These are phyloP conservation scores for Sophora flavescens DNA, from an alignment of 306 rosid species.

Conservation along the genomic window DNA sequence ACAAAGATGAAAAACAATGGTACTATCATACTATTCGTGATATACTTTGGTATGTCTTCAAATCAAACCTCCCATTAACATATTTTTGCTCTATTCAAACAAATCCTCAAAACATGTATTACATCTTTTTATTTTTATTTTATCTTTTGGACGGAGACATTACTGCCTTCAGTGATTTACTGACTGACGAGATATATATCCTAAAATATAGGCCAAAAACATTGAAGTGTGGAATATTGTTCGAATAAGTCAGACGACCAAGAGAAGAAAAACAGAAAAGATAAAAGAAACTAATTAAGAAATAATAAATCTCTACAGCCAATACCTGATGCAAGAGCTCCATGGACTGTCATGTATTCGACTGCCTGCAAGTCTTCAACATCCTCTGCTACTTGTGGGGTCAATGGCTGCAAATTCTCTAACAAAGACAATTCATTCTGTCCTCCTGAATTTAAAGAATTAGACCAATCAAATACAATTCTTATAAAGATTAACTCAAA, in stretches of 20 bases:
- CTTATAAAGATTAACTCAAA: slow-evolving; percentile 20
- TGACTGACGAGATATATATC: neutral
- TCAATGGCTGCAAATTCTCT: slow-evolving; percentile 68
- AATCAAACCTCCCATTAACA: slow-evolving; percentile 9
- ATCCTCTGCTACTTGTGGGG: slow-evolving; percentile 72
- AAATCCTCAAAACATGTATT: slow-evolving; percentile 1
- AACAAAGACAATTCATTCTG: slow-evolving; percentile 55
- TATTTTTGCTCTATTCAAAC: slow-evolving; percentile 3
- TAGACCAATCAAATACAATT: slow-evolving; percentile 47
- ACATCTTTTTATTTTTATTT: slow-evolving; percentile 16
- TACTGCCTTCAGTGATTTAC: slow-evolving; percentile 16
- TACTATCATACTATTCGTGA: neutral
- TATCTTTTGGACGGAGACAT: slow-evolving; percentile 19
- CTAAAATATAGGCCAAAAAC: slow-evolving; percentile 11
- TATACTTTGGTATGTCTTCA: neutral
- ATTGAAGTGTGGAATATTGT: slow-evolving; percentile 3
- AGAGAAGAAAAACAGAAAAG: neutral
- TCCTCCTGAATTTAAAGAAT: slow-evolving; percentile 60
- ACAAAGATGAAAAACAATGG: neutral
- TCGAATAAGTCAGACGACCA: slow-evolving; percentile 18
- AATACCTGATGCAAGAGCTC: slow-evolving; percentile 79
- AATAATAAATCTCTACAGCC: slow-evolving; percentile 19
- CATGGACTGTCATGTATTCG: slow-evolving; percentile 74
- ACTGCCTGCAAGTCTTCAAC: slow-evolving; percentile 67
- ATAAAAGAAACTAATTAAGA: neutral